Conservation (phyloP, 768 basidiomycete species). For the Tylopilus felleus region DNA sequence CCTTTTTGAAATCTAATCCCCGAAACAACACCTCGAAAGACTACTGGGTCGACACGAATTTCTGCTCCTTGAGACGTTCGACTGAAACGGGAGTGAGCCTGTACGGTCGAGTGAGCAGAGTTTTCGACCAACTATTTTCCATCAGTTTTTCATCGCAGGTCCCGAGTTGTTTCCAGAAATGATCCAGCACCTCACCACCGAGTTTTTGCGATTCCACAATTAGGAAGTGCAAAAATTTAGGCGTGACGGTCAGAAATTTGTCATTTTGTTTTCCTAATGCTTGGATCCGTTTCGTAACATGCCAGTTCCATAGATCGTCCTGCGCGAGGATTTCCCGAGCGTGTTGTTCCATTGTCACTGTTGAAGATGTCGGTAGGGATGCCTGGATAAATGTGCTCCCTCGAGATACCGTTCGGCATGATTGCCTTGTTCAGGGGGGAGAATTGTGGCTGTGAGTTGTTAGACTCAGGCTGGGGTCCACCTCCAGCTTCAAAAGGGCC, state of each 20-base stretch:
- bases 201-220: slow-evolving; percentile 1
- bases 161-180: slow-evolving; percentile 3
- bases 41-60: not conserved
- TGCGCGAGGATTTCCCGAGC: not conserved
- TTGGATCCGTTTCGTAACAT: not conserved
- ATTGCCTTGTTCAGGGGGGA: too few species aligned
- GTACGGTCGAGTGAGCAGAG: not conserved
- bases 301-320: not conserved
- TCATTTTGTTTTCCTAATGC: not conserved
- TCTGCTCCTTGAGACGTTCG: not conserved
- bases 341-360: not conserved
- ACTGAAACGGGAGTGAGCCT: not conserved
- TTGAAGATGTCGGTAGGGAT: too few species aligned
- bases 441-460: too few species aligned
- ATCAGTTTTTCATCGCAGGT: not conserved
- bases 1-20: not conserved
- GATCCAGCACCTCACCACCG: not conserved
- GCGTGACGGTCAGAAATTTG: not conserved
- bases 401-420: too few species aligned
- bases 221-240: not conserved
- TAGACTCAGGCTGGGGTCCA: too few species aligned
- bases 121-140: not conserved
- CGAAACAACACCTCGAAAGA: not conserved
- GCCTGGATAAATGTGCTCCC: too few species aligned
- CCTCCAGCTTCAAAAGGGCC: too few species aligned